phyloP scores from a whole-genome alignment of 1,139 yeast genomes.

The Suzukiozyma palmioleophila region DNA sequence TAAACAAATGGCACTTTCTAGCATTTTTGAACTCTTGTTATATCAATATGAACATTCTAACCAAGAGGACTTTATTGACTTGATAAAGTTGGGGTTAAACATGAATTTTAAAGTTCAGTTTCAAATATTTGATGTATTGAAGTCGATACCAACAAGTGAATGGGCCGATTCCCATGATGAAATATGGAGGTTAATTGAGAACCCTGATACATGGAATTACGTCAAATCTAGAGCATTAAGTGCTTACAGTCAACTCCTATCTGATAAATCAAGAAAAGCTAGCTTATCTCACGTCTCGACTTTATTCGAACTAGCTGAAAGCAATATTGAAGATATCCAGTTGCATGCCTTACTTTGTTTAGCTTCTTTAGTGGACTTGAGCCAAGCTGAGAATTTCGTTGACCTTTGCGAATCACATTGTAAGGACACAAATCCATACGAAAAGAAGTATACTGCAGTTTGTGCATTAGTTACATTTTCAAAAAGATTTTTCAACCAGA shows the following conservation, averaged over 20 bases:
- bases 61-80: background rate
- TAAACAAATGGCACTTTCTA: constrained; percentile 8
- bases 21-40: constrained; percentile 4
- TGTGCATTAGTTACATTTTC: constrained; percentile 7
- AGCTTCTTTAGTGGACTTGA: constrained; percentile 29
- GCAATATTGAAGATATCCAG: constrained; percentile 40
- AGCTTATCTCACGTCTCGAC: too few relatives aligned
- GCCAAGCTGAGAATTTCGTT: background rate
- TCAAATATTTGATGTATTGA: constrained; percentile 5
- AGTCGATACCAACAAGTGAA: background rate
- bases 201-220: constrained; percentile 32
- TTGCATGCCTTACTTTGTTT: constrained; percentile 46
- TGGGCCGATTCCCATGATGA: constrained; percentile 4
- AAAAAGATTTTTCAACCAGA: background rate
- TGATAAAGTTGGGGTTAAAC: constrained; percentile 4
- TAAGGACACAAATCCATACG: constrained; percentile 5
- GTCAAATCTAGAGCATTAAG: constrained; percentile 39
- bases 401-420: background rate
- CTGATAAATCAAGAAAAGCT: background rate
- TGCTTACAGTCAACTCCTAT: constrained; percentile 4
- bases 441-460: constrained; percentile 7
- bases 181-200: constrained; percentile 25
- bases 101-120: constrained; percentile 8
- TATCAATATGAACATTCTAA: constrained; percentile 2
- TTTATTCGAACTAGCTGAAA: background rate